phyloP scores from a whole-genome alignment of 805 yeast genomes.

The Suhomyces sp. region DNA sequence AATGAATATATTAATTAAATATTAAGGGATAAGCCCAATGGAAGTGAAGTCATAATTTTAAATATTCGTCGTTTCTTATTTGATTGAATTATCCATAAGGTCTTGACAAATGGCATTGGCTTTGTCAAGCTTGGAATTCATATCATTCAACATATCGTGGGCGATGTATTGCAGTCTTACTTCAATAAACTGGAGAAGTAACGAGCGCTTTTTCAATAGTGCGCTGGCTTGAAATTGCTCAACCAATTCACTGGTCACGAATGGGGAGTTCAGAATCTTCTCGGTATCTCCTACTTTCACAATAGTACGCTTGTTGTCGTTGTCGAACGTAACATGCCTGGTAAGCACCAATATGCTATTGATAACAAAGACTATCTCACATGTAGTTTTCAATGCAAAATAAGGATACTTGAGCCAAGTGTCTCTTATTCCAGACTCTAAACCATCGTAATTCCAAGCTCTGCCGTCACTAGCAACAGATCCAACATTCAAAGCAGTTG shows the following conservation, averaged over 20 bases:
- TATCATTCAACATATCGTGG: constrained; percentile 9
- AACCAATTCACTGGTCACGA: background rate
- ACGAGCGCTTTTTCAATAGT: constrained; percentile 9
- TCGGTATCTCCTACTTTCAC: background rate
- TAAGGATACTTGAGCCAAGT: constrained; percentile 21
- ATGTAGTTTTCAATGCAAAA: constrained; percentile 13
- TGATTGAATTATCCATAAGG: constrained; percentile 10
- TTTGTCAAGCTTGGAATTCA: constrained; percentile 16
- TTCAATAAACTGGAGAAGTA: constrained; percentile 12
- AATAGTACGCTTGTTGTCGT: constrained; percentile 4
- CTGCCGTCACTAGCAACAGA: background rate
- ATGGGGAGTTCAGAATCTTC: background rate
- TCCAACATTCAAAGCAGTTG: constrained; percentile 20
- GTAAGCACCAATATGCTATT: constrained; percentile 18
- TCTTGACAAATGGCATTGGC: constrained; percentile 1
- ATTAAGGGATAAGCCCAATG: background rate
- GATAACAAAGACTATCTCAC: constrained; percentile 15
- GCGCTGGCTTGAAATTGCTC: constrained; percentile 1
- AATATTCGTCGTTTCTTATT: background rate
- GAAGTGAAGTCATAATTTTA: background rate
- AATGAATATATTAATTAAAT: too few relatives aligned
- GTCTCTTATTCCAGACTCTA: constrained; percentile 9
- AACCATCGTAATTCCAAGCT: constrained; percentile 9
- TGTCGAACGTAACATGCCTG: constrained; percentile 8
- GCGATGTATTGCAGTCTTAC: constrained; percentile 10